Conservation (phyloP, 164 flowering plant species). For the Vitis labrusca region DNA sequence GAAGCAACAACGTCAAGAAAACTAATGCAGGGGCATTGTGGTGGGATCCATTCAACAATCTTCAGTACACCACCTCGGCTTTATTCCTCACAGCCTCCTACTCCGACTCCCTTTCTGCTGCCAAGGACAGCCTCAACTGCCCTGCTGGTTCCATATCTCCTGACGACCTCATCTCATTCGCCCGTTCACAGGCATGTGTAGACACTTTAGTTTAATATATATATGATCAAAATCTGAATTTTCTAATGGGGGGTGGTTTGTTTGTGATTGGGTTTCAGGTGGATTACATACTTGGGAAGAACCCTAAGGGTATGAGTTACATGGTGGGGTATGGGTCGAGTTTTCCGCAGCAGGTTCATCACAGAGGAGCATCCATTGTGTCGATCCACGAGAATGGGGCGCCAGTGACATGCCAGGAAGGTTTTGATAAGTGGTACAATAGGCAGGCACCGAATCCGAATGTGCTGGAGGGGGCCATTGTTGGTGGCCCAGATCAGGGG, state of each 20-base stretch:
- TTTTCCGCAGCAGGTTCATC: slow-evolving; percentile 54
- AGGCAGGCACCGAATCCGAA: slow-evolving; percentile 50
- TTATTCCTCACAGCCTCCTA: slow-evolving; percentile 33
- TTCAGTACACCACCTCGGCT: slow-evolving; percentile 53
- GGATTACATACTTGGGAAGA: slow-evolving; percentile 61
- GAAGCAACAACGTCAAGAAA: slow-evolving; percentile 36
- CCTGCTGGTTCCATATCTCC: slow-evolving; percentile 22
- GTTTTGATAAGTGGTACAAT: slow-evolving; percentile 47
- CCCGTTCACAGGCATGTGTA: slow-evolving; percentile 41
- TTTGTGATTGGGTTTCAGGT: slow-evolving; percentile 21
- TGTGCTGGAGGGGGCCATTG: slow-evolving; percentile 53
- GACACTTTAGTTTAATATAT: too few species aligned
- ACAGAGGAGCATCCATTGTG: slow-evolving; percentile 67
- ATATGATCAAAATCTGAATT: too few species aligned
- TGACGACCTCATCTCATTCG: slow-evolving; percentile 28
- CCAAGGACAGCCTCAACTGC: slow-evolving; percentile 29
- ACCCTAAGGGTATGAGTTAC: slow-evolving; percentile 55
- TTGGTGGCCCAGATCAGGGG: slow-evolving; percentile 57
- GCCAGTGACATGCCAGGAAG: slow-evolving; percentile 49
- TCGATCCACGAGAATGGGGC: slow-evolving; percentile 35
- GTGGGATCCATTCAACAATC: slow-evolving; percentile 33
- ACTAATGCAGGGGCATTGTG: slow-evolving; percentile 45
- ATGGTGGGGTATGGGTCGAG: slow-evolving; percentile 63
- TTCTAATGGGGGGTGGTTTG: too few species aligned
- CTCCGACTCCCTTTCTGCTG: slow-evolving; percentile 29